Percentiles rank a stretch among this genome's conserved stretches.
Conservation (phyloP, 352 stramenopile species). For the Blastocystis sp. region DNA sequence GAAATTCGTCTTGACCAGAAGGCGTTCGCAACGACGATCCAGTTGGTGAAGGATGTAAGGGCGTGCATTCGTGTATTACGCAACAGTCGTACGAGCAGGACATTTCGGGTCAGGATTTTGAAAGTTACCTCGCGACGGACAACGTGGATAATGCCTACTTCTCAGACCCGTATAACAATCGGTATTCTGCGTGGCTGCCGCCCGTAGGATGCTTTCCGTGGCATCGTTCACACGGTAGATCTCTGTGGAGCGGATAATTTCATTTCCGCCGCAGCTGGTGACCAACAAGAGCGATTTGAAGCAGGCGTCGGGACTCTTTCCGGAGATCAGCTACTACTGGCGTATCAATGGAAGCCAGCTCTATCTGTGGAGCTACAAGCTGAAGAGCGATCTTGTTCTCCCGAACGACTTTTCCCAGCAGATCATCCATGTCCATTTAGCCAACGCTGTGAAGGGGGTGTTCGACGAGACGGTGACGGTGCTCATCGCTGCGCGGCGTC, state of each 20-base stretch:
- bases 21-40: conserved; percentile 28
- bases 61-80: neutral
- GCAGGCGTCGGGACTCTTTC: conserved; percentile 34
- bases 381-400: conserved; percentile 1
- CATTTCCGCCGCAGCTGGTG: conserved; percentile 12
- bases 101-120: conserved; percentile 58
- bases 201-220: neutral
- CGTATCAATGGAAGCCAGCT: conserved; percentile 12
- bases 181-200: conserved; percentile 54
- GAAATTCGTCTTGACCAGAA: conserved; percentile 59
- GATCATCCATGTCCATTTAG: conserved; percentile 46
- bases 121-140: conserved; percentile 11
- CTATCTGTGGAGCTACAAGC: conserved; percentile 61
- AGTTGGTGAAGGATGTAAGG: conserved; percentile 52
- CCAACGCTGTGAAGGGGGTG: conserved; percentile 2
- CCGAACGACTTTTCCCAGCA: conserved; percentile 45
- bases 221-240: neutral
- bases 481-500: neutral
- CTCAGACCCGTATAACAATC: conserved; percentile 61
- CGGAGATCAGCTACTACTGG: conserved; percentile 41
- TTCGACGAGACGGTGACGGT: conserved; percentile 46
- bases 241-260: conserved; percentile 19
- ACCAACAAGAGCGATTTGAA: conserved; percentile 21
- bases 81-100: conserved; percentile 52
- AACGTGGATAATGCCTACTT: conserved; percentile 42